Conservation (phyloP, 2,329 filamentous ascomycete species). For the Clonostachys sp. region DNA sequence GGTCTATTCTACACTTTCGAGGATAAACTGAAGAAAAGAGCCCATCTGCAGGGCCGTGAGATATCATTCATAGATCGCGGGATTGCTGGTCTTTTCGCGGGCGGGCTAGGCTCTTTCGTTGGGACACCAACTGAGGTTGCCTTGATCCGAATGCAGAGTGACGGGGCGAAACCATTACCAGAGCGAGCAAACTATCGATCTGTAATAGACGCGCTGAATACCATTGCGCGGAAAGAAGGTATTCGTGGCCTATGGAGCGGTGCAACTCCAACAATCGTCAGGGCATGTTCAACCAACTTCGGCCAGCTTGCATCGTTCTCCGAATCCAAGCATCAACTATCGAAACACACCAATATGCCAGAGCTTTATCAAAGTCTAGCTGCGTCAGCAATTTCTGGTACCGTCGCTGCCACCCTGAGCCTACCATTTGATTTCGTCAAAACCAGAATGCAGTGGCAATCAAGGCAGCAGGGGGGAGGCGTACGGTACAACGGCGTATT, state of each 20-base stretch:
- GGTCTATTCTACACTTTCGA: constrained; percentile 98
- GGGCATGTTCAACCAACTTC: constrained; percentile 97
- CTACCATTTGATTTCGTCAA: constrained; percentile 99
- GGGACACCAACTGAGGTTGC: constrained; percentile 95
- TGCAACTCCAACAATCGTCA: constrained; percentile 82
- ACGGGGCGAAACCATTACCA: constrained; percentile 81
- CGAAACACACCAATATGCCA: constrained; percentile 61
- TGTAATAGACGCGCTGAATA: constrained; percentile 80
- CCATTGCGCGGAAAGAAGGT: constrained; percentile 80
- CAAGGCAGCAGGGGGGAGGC: constrained; percentile 71
- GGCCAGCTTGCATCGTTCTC: constrained; percentile 97
- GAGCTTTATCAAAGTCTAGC: constrained; percentile 73
- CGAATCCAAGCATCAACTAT: constrained; percentile 83
- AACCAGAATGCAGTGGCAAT: constrained; percentile 93
- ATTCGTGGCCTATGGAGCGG: constrained; percentile 83
- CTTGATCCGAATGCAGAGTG: constrained; percentile 95
- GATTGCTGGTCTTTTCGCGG: constrained; percentile 76
- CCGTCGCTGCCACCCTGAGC: constrained; percentile 95
- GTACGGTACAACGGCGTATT: constrained; percentile 83
- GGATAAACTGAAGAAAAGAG: constrained; percentile 60
- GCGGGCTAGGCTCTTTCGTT: constrained; percentile 87
- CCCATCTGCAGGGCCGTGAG: constrained; percentile 64
- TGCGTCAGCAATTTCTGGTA: constrained; percentile 87
- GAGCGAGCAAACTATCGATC: constrained; percentile 90
- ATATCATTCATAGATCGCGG: constrained; percentile 87